These are phyloP conservation scores for Aspergillus intermedius DNA, from an alignment of 2,329 filamentous ascomycete genomes.

Conservation along the genomic window DNA sequence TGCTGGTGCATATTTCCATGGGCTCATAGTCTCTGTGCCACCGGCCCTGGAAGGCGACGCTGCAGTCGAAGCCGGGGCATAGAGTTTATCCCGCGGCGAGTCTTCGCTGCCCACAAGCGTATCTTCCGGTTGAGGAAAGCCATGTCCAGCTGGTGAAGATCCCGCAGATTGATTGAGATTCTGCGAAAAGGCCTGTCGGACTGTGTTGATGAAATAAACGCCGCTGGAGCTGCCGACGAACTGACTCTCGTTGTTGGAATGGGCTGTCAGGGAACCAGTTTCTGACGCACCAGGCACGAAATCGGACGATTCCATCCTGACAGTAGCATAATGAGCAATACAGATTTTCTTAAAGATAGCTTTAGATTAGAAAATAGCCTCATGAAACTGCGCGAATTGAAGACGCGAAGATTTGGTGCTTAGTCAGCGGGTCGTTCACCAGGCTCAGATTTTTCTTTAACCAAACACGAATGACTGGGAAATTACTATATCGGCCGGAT, in stretches of 20 bases:
- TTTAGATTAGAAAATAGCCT: not conserved
- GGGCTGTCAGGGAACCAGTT: constrained; percentile 38
- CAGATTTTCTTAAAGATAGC: not conserved
- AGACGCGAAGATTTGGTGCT: not conserved
- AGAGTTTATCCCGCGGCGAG: constrained; percentile 15
- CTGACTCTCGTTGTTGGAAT: constrained; percentile 41
- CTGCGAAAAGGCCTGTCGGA: constrained; percentile 45
- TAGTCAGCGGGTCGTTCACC: not conserved
- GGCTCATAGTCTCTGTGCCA: constrained; percentile 7
- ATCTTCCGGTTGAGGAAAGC: constrained; percentile 25
- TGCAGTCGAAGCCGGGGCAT: constrained; percentile 5
- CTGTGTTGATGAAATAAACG: constrained; percentile 50
- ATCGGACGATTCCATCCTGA: constrained; percentile 23
- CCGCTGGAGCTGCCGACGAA: constrained; percentile 50
- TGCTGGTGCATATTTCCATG: constrained; percentile 24
- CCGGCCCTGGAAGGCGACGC: constrained; percentile 3
- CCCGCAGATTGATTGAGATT: constrained; percentile 18
- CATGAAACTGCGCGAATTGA: too few species aligned
- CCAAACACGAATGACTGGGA: too few species aligned
- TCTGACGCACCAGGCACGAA: constrained; percentile 26
- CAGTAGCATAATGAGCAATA: constrained; percentile 9
- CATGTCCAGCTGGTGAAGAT: constrained; percentile 5
- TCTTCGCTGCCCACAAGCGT: constrained; percentile 22
- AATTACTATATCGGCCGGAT: too few species aligned
- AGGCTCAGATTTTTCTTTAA: too few species aligned